Evolutionary conservation across 2,329 filamentous ascomycete species (phyloP).

Genomic region (Penicillium sp.): DNA sequence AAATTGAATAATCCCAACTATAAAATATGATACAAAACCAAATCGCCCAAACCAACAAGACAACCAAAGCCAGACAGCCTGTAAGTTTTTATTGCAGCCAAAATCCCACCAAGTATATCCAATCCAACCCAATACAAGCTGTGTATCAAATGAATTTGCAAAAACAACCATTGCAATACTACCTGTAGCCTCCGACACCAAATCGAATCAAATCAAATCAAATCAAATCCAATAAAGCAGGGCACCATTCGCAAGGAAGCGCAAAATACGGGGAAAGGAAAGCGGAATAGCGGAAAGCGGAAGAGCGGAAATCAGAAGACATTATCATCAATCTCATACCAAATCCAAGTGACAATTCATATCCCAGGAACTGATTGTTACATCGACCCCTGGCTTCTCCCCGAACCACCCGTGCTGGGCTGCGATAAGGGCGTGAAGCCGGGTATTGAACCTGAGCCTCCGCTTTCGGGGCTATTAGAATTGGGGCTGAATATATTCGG

Average conservation of each 20-base stretch:
- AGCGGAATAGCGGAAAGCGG: not conserved
- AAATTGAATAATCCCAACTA: not conserved
- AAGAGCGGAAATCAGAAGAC: not conserved
- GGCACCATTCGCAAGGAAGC: not conserved
- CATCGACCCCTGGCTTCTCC: conserved; percentile 15
- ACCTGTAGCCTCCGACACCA: not conserved
- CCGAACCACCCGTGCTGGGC: conserved; percentile 7
- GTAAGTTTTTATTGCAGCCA: not conserved
- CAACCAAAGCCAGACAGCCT: not conserved
- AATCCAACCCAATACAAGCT: not conserved
- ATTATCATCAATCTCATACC: conserved; percentile 1
- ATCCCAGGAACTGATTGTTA: not conserved
- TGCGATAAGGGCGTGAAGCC: conserved; percentile 22
- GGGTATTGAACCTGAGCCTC: conserved; percentile 12
- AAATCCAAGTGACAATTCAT: too few relatives aligned
- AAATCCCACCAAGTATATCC: not conserved
- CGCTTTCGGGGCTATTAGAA: conserved; percentile 19
- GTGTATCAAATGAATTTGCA: too few relatives aligned
- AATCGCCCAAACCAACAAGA: not conserved
- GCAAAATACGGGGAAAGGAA: not conserved
- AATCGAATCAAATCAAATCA: not conserved
- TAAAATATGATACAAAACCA: conserved; percentile 5
- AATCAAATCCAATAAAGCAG: not conserved
- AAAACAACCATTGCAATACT: not conserved
- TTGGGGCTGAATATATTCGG: conserved; percentile 21